Evolutionary conservation across 1,284 basidiomycete genomes (phyloP).

Genomic region (Cryptococcus sp.): DNA sequence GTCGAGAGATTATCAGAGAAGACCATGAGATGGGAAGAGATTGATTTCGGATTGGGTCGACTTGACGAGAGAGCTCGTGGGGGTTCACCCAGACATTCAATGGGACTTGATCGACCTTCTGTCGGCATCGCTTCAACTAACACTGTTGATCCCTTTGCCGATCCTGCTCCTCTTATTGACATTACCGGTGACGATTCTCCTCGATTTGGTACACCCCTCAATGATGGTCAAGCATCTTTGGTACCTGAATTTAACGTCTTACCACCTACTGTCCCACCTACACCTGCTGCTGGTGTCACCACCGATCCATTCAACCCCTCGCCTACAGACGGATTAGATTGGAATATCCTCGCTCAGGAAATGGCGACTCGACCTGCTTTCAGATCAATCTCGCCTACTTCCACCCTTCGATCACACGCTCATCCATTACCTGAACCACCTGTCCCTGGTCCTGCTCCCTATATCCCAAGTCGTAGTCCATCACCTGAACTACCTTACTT

Average conservation of each 20-base stretch:
- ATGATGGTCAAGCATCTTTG: slow-evolving; percentile 16
- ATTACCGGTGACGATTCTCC: slow-evolving; percentile 1
- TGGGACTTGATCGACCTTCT: slow-evolving; percentile 1
- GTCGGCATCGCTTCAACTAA: slow-evolving; percentile 15
- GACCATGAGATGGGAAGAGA: slow-evolving; percentile 45
- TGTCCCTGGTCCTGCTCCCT: not conserved
- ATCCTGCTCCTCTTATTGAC: not conserved
- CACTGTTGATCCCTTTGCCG: slow-evolving; percentile 5
- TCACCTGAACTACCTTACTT: not conserved
- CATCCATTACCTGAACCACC: slow-evolving; percentile 8
- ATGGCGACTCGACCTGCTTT: slow-evolving; percentile 36
- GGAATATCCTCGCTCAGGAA: slow-evolving; percentile 31
- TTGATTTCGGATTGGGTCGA: slow-evolving; percentile 47
- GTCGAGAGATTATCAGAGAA: slow-evolving; percentile 16
- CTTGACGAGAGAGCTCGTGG: slow-evolving; percentile 33
- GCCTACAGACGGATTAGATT: slow-evolving; percentile 24
- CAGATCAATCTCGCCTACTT: slow-evolving; percentile 37
- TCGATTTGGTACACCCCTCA: slow-evolving; percentile 13
- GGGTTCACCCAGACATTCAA: slow-evolving; percentile 1
- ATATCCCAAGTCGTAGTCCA: not conserved
- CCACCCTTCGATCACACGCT: slow-evolving; percentile 32
- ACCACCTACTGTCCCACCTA: slow-evolving; percentile 29
- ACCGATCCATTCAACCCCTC: slow-evolving; percentile 4
- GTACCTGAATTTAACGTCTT: slow-evolving; percentile 26
- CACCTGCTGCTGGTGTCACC: slow-evolving; percentile 21